phyloP scores from a whole-genome alignment of 208 protist species.

The Trypanosoma mega region DNA sequence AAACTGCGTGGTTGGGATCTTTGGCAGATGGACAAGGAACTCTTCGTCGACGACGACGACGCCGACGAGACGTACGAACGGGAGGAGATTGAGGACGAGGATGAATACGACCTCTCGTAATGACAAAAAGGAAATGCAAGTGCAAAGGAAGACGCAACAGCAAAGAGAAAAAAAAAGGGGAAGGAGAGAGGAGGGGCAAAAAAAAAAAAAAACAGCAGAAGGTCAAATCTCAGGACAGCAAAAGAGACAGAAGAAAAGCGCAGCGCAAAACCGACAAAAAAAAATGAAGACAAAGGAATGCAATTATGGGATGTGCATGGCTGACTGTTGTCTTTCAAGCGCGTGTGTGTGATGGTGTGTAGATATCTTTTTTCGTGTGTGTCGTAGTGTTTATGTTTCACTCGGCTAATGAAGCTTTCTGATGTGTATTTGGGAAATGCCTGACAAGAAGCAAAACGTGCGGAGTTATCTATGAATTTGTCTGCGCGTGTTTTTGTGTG shows the following conservation, averaged over 20 bases:
- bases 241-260: conserved; percentile 2
- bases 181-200: background rate
- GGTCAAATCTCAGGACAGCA: background rate
- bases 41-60: conserved; percentile 86
- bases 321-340: too few relatives aligned
- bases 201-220: background rate
- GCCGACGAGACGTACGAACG: conserved; percentile 79
- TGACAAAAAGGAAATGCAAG: background rate
- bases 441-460: too few relatives aligned
- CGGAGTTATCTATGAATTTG: too few relatives aligned
- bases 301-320: too few relatives aligned
- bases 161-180: conserved; percentile 11
- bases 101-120: conserved; percentile 74
- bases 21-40: conserved; percentile 81
- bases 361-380: too few relatives aligned
- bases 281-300: background rate
- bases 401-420: too few relatives aligned
- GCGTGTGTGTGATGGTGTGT: too few relatives aligned
- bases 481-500: too few relatives aligned
- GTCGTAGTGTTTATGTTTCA: too few relatives aligned
- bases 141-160: background rate
- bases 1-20: conserved; percentile 80
- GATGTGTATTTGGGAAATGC: too few relatives aligned
- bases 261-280: background rate
- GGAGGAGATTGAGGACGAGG: conserved; percentile 47